phyloP scores from a whole-genome alignment of 2,329 filamentous ascomycete genomes.

The Sporothrix dimorphospora region DNA sequence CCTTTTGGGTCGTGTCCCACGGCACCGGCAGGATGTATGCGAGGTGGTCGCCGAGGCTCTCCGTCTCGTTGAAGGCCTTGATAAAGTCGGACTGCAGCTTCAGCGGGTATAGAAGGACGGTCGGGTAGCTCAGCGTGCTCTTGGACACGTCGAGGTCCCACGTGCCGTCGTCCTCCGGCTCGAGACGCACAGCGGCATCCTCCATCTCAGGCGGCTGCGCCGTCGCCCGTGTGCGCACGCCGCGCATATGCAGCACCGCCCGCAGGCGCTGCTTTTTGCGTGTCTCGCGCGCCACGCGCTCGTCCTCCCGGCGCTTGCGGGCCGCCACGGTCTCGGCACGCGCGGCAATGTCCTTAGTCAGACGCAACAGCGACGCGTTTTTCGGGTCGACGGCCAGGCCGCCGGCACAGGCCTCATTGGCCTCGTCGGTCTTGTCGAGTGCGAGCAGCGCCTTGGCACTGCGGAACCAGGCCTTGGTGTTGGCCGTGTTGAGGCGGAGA shows the following conservation, averaged over 20 bases:
- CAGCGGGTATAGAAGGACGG: slow-evolving; percentile 82
- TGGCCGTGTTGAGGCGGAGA: slow-evolving; percentile 75
- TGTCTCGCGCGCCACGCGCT: slow-evolving; percentile 57
- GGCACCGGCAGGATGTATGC: slow-evolving; percentile 84
- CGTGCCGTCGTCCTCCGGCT: slow-evolving; percentile 47
- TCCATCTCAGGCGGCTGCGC: slow-evolving; percentile 81
- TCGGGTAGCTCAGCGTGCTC: slow-evolving; percentile 74
- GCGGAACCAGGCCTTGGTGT: slow-evolving; percentile 91
- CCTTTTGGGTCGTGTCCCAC: slow-evolving; percentile 67
- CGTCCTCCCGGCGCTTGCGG: slow-evolving; percentile 57
- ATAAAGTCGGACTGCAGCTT: slow-evolving; percentile 86
- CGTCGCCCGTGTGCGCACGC: slow-evolving; percentile 69
- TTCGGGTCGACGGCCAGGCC: slow-evolving; percentile 72
- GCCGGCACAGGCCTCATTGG: slow-evolving; percentile 74
- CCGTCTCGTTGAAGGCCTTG: slow-evolving; percentile 80
- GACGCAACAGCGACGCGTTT: slow-evolving; percentile 67
- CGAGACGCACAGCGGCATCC: slow-evolving; percentile 73
- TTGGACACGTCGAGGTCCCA: slow-evolving; percentile 71
- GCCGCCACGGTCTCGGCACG: slow-evolving; percentile 60
- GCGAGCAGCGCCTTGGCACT: slow-evolving; percentile 76
- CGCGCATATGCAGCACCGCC: slow-evolving; percentile 68
- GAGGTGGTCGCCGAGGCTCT: slow-evolving; percentile 76
- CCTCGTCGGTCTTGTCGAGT: slow-evolving; percentile 77
- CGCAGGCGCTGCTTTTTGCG: slow-evolving; percentile 64
- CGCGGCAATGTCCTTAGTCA: slow-evolving; percentile 60